These are phyloP conservation scores for Neurospora cerealis DNA, from an alignment of 495 filamentous ascomycete species.

Conservation along the genomic window DNA sequence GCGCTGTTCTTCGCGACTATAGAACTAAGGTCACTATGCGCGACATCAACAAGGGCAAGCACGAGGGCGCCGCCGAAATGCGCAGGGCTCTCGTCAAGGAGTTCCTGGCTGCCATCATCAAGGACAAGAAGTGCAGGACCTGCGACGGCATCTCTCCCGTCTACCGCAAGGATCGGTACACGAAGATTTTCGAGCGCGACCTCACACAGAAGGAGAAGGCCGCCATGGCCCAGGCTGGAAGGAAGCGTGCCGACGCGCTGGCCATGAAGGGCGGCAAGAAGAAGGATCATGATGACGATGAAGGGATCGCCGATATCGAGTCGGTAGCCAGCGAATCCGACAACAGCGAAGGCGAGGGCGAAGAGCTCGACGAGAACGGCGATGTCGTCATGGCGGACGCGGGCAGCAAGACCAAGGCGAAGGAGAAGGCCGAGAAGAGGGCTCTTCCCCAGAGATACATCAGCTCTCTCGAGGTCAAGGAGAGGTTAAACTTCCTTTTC, in stretches of 20 bases:
- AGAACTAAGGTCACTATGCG: constrained; percentile 38
- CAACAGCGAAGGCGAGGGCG: constrained; percentile 36
- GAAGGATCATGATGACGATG: constrained; percentile 36
- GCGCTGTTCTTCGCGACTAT: constrained; percentile 47
- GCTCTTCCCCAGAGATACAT: constrained; percentile 50
- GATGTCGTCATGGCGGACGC: constrained; percentile 41
- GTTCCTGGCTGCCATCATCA: constrained; percentile 60
- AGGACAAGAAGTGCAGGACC: constrained; percentile 56
- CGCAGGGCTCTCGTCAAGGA: constrained; percentile 67
- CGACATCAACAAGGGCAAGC: constrained; percentile 54
- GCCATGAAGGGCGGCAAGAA: constrained; percentile 29
- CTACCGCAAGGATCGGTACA: constrained; percentile 76
- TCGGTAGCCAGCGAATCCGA: constrained; percentile 38
- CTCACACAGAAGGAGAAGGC: constrained; percentile 58
- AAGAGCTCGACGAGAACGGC: constrained; percentile 43
- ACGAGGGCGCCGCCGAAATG: constrained; percentile 67
- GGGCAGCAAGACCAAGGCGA: constrained; percentile 19
- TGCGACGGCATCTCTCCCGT: constrained; percentile 65
- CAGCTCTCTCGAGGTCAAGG: constrained; percentile 64
- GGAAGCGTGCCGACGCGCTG: constrained; percentile 55
- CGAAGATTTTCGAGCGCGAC: constrained; percentile 87
- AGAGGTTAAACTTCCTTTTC: constrained; percentile 68
- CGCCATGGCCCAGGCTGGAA: constrained; percentile 60
- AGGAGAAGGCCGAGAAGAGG: constrained; percentile 11
- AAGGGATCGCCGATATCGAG: constrained; percentile 62